Base-by-base conservation (phyloP, 192 early-diverging fungal species). In the Phlyctochytrium bullatum region DNA sequence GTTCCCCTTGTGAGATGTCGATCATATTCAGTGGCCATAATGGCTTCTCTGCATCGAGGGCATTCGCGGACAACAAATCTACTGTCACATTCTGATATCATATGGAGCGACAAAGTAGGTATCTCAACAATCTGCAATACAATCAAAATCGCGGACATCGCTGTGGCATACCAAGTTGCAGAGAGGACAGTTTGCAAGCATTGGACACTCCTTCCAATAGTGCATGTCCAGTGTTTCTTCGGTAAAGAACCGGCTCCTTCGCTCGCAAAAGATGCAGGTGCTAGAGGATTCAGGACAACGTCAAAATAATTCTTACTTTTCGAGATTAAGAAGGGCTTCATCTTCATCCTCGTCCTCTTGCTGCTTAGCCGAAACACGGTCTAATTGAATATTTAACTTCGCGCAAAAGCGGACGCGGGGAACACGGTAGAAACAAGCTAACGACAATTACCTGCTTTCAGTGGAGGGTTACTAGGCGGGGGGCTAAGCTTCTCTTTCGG, bases 191-290 rank as follows among this genome's bases (percentile, higher is more conserved):
- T 83, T 83, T 17, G 80, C 85, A 2, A 91, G 74, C 72, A 89
- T 76, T 1, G 89, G 86, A 65, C 91, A 92, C 12, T 90, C 84
- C 29, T 80, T 77, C 88, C 91, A 92, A 62, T 92, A 91, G 67
- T 92, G 91, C 24, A 79, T 68, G 20, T 91, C 86, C 32, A 92
- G 67, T 10, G 74, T 83, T 51, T 91, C 88, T 29, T 91, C 89
- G 3, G 81, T 88, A 54, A 91, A 92, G 0, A 36, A 72, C 20
- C 75, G 74, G 51, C 82, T 85, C 1, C 78, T 71, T 65, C 88
- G 86, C 36, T 86, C 88, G 68, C 91, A 92, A 60, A 92, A 92
- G 17, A 92, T 88, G 68, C 91, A 92, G 20, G 79, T 78, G 34
- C 83, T 78, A 34, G 10, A 17, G 56, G 31, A 16, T 20, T n/a